Evolutionary conservation across 192 early-diverging fungal genomes (phyloP), one percentile per base, ranked within the genome.

Genomic region (Mortierella hygrophila): DNA sequence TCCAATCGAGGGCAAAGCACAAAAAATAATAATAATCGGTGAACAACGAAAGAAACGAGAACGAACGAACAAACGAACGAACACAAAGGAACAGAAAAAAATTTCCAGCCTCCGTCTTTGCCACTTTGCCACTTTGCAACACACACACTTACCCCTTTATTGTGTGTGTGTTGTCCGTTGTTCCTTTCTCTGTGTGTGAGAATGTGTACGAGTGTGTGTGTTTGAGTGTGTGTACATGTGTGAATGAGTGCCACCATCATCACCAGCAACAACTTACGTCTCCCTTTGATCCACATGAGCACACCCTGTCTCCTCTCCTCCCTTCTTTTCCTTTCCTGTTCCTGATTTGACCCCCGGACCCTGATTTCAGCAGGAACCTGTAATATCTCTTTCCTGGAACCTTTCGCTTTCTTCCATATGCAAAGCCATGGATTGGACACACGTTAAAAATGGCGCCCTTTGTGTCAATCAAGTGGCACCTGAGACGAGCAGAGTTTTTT

Each of bases 1-100:
- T 41, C 74, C 74, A 60, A 75, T 75, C 47, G 74, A 75, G 54
- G 54, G 21, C 75, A 44, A 38, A 76, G 26, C 40, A 41, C 16
- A 57, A 60, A 54, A 60, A 35, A 75, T 6, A 40, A 75, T 44
- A 44, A 42, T n/a, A 70, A 41, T 21, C 9, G n/a, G n/a, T 10
- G 65, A 52, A 52, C 49, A 52, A 52, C 49, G 49, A 52, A 52
- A 16, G 15, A 5, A 70, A 29, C 18, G 35, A 42, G 7, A 65
- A 21, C 9, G 2, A 63, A 29, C n/a, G 16, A 69, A 26, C 18
- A 68, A 42, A 42, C 8, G 23, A 65, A 21, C 9, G 2, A 63
- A 29, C n/a, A 13, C 10, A 29, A 32, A 32, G 60, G 26, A 63
- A 9, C n/a, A 13, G 26, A 15, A 65, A 65, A 65, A 65, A 65